Base-by-base conservation (phyloP, 1,139 yeast species). In the Suhomyces taliae region DNA sequence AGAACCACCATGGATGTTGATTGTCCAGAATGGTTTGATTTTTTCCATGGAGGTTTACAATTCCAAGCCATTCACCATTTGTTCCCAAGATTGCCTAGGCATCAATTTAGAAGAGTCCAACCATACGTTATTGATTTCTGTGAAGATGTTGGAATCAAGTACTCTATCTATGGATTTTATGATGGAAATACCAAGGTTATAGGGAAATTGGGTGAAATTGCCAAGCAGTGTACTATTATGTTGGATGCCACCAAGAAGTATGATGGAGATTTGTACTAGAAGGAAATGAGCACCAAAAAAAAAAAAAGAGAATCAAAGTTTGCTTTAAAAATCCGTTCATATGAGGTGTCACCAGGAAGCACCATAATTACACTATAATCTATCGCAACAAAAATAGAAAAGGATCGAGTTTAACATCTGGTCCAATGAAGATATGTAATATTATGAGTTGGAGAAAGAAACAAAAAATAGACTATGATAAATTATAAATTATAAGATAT, bases 1-100 rank as follows among this genome's bases (percentile, higher is more conserved):
- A 76, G 97, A 57, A 90, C 97, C 1, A 90, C 96, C 6, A 90
- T 90, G 97, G 97, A 90, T 62, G 96, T 90, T 14, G 95, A 87
- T 59, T 90, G 97, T 68, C 97, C 97, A 2, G 83, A 81, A 52
- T 90, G 97, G 96, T 73, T 90, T 43, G 97, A 90, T 64, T 90
- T 83, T 59, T 75, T 90, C 58, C 97, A 90, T 59, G 97, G 97
- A 7, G 97, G 97, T 0, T 77, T 90, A 44, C 97, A 90, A 64
- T 90, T 89, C 69, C 97, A 90, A 64, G 95, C 90, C 2, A 82
- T 90, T 44, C 97, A 90, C 63, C 97, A 90, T 64, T 72, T 90
- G 55, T 90, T 90, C 65, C 97, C 97, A 14, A 74, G 97, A 47
- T 66, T 90, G 60, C 97, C 97, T 14, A 78, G 96, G 50, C 97